Evolutionary conservation across 75 land plant species (phyloP).

Genomic region (Sequoiadendron giganteum): DNA sequence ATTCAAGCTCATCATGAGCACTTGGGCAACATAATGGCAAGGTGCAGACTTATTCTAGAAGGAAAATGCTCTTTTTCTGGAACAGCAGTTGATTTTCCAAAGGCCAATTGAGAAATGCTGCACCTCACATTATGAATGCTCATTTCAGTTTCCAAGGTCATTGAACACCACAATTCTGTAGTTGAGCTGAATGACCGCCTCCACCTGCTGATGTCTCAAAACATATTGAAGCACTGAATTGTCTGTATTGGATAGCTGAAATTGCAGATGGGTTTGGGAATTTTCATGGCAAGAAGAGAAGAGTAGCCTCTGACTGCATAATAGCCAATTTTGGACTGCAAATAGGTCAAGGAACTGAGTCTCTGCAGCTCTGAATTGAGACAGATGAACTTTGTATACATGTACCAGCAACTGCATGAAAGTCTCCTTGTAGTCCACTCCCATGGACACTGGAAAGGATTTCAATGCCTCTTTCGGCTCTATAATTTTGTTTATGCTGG

Average conservation of each 20-base stretch:
- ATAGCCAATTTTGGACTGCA: too few relatives aligned
- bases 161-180: slow-evolving; percentile 28
- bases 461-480: slow-evolving; percentile 15
- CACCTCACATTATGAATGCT: slow-evolving; percentile 51
- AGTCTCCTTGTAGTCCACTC: slow-evolving; percentile 31
- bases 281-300: slow-evolving; percentile 17
- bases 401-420: slow-evolving; percentile 46
- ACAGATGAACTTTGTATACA: slow-evolving; percentile 43
- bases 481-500: slow-evolving; percentile 17
- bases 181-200: slow-evolving; percentile 52
- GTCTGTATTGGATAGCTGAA: slow-evolving; percentile 10
- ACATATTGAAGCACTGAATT: slow-evolving; percentile 42
- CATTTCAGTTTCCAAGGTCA: slow-evolving; percentile 20
- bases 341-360: background rate
- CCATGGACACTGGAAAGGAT: slow-evolving; percentile 21
- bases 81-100: background rate
- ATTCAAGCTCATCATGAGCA: slow-evolving; percentile 37
- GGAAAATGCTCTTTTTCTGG: slow-evolving; percentile 40
- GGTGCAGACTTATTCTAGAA: slow-evolving; percentile 36
- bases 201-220: slow-evolving; percentile 60
- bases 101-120: slow-evolving; percentile 38
- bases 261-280: background rate
- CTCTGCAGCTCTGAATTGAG: background rate
- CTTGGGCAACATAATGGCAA: slow-evolving; percentile 47
- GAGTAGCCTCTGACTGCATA: background rate